Evolutionary conservation across 306 rosid genomes (phyloP).

Genomic region (Glycyrrhiza uralensis): DNA sequence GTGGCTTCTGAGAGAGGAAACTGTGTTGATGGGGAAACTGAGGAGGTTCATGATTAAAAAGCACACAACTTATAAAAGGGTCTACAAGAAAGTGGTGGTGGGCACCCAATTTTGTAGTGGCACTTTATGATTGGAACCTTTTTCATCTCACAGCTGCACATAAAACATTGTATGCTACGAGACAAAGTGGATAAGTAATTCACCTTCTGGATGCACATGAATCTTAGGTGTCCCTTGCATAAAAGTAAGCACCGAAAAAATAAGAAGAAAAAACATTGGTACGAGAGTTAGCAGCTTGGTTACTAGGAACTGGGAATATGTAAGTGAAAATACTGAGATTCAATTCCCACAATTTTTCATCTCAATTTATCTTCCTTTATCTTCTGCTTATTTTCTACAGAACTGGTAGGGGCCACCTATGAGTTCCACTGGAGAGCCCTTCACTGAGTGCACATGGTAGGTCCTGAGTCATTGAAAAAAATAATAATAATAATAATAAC

Average conservation of each 20-base stretch:
- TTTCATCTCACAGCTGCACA: slow-evolving; percentile 24
- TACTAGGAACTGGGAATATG: neutral
- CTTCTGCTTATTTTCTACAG: slow-evolving; percentile 1
- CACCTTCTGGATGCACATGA: slow-evolving; percentile 37
- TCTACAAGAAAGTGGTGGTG: slow-evolving; percentile 36
- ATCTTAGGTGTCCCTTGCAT: neutral
- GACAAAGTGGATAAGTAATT: slow-evolving; percentile 38
- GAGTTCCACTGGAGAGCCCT: neutral
- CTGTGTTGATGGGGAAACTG: slow-evolving; percentile 19
- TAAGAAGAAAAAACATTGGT: slow-evolving; percentile 2
- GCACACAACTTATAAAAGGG: slow-evolving; percentile 26
- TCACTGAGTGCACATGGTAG: slow-evolving; percentile 8
- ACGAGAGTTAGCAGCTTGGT: neutral
- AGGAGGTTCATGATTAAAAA: slow-evolving; percentile 39
- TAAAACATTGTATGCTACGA: slow-evolving; percentile 26
- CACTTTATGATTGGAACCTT: slow-evolving; percentile 26
- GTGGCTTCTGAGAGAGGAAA: slow-evolving; percentile 28
- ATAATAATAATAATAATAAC: neutral
- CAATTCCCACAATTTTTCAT: neutral
- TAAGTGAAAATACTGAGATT: neutral
- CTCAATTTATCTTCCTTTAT: neutral
- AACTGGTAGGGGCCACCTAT: neutral
- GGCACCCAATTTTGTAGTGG: slow-evolving; percentile 30
- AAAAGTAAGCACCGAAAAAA: slow-evolving; percentile 16
- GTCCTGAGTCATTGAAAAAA: neutral